Evolutionary conservation across 352 stramenopile species (phyloP).

Genomic region (Pythium oligandrum): DNA sequence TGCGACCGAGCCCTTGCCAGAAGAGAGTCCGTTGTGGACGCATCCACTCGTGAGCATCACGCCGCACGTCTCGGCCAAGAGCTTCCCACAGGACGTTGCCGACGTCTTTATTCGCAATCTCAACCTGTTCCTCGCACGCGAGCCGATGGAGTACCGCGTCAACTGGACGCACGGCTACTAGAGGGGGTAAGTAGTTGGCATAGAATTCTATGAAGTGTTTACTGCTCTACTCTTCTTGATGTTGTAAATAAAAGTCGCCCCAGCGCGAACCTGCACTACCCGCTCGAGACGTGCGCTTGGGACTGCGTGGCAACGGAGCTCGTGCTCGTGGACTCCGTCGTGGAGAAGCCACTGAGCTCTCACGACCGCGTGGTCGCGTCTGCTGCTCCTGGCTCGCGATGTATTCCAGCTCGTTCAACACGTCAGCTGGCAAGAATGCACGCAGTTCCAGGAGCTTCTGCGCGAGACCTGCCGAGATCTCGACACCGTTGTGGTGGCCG

Average conservation of each 20-base stretch:
- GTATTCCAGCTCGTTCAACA: constrained; percentile 36
- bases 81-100: constrained; percentile 70
- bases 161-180: constrained; percentile 57
- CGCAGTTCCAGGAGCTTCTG: constrained; percentile 39
- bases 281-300: neutral
- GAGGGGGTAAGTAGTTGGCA: neutral
- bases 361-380: neutral
- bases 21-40: constrained; percentile 55
- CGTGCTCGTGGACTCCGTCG: constrained; percentile 4
- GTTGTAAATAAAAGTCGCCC: constrained; percentile 30
- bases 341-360: neutral
- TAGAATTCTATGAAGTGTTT: neutral
- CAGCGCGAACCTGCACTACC: constrained; percentile 21
- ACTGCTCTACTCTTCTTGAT: constrained; percentile 11
- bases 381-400: constrained; percentile 3
- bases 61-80: constrained; percentile 76
- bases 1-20: constrained; percentile 47
- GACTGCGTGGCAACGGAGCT: neutral
- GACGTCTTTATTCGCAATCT: constrained; percentile 66
- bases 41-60: constrained; percentile 65
- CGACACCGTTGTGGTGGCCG: constrained; percentile 46
- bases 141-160: constrained; percentile 40
- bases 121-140: constrained; percentile 31
- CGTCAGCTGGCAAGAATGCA: constrained; percentile 26
- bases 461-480: constrained; percentile 30